These are phyloP conservation scores for Lactifluus echinatus DNA, from an alignment of 768 basidiomycete species.

Conservation along the genomic window DNA sequence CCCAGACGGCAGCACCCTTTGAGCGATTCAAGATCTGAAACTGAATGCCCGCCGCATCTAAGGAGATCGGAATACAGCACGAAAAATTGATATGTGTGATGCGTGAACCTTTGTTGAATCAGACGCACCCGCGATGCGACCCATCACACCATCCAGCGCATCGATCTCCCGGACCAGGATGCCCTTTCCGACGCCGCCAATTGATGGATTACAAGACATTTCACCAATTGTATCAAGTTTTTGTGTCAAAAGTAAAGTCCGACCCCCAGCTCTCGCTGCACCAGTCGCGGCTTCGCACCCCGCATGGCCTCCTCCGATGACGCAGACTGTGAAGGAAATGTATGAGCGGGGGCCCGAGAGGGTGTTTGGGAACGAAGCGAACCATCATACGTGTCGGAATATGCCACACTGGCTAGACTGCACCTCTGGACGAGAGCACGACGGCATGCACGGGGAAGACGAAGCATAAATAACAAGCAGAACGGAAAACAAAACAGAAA, in stretches of 20 bases:
- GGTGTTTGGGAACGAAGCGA: not conserved
- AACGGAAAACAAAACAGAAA: not conserved
- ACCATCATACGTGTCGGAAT: constrained; percentile 9
- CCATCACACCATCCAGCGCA: constrained; percentile 83
- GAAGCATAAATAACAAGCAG: constrained; percentile 3
- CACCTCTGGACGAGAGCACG: not conserved
- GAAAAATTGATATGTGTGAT: not conserved
- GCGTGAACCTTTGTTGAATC: not conserved
- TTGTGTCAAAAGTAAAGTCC: constrained; percentile 76
- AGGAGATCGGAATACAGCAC: not conserved
- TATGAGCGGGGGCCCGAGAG: not conserved
- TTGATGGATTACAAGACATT: constrained; percentile 86
- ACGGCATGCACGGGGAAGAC: not conserved
- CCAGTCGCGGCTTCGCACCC: constrained; percentile 89
- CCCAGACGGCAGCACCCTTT: constrained; percentile 87
- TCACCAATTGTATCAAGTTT: constrained; percentile 72
- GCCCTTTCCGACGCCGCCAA: constrained; percentile 89
- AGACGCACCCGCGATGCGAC: constrained; percentile 61
- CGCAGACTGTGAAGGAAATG: constrained; percentile 43
- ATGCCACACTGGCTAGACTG: not conserved
- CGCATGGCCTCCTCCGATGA: constrained; percentile 90
- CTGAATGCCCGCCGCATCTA: constrained; percentile 83
- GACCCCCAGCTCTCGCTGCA: constrained; percentile 74
- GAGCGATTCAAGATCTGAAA: constrained; percentile 81
- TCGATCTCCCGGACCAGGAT: constrained; percentile 88